Evolutionary conservation across 441 rosid species (phyloP).

Genomic region (Lepidium campestre): DNA sequence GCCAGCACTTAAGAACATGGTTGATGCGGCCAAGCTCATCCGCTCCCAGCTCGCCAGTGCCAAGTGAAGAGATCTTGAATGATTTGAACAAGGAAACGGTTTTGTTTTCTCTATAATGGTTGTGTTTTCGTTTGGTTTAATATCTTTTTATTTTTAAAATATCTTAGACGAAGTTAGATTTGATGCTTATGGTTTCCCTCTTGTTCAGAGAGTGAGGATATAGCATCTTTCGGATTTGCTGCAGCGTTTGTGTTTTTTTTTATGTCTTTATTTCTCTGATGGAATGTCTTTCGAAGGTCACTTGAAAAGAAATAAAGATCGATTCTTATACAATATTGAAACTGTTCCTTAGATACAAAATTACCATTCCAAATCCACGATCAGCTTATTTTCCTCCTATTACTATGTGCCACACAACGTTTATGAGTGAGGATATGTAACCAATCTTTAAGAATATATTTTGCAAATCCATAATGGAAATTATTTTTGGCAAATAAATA

Average conservation of each 20-base stretch:
- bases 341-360: neutral
- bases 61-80: constrained; percentile 45
- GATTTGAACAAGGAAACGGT: neutral
- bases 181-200: constrained; percentile 20
- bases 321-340: constrained; percentile 5
- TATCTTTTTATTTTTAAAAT: neutral
- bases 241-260: constrained; percentile 4
- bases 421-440: too few species aligned
- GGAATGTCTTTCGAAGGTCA: constrained; percentile 13
- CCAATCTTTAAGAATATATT: too few species aligned
- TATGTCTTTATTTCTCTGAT: constrained; percentile 1
- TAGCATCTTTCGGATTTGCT: constrained; percentile 15
- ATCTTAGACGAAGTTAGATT: constrained; percentile 19
- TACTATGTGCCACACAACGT: too few species aligned
- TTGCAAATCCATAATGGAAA: too few species aligned
- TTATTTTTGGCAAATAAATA: too few species aligned
- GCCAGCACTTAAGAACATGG: constrained; percentile 90
- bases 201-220: constrained; percentile 1
- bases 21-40: constrained; percentile 86
- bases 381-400: too few species aligned
- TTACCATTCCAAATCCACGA: neutral
- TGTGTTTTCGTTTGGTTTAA: constrained; percentile 21
- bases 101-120: neutral
- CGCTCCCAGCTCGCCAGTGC: constrained; percentile 87
- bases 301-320: constrained; percentile 16